phyloP scores from a whole-genome alignment of 2,329 filamentous ascomycete genomes.

The Alternaria gaisen region DNA sequence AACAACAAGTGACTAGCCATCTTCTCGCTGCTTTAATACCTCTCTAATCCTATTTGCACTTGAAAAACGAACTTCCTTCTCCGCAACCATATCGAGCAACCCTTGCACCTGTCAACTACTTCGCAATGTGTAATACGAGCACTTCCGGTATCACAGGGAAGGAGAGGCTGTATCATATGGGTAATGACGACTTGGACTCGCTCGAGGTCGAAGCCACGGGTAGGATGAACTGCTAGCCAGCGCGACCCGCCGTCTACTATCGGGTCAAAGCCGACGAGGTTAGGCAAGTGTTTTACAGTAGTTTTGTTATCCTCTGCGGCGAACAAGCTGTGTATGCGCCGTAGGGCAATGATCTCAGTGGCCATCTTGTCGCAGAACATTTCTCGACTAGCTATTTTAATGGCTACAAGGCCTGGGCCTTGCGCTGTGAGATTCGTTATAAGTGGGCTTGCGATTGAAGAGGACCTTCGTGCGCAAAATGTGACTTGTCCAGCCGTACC shows the following conservation, averaged over 20 bases:
- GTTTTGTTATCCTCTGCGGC: accelerated
- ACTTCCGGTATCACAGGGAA: neutral
- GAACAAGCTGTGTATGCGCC: neutral
- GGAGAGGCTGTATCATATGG: too few species aligned
- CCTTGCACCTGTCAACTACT: neutral
- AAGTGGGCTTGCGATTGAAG: neutral
- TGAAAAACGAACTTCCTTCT: neutral
- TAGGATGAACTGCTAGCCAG: neutral
- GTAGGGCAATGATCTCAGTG: neutral
- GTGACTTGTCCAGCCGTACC: neutral
- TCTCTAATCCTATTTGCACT: neutral
- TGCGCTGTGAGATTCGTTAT: neutral
- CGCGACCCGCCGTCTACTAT: neutral
- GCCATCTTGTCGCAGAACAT: neutral
- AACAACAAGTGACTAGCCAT: neutral
- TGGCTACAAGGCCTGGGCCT: neutral
- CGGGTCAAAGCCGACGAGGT: neutral
- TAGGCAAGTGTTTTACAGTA: neutral
- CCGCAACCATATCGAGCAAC: neutral
- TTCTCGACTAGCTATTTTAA: neutral
- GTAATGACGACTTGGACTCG: neutral
- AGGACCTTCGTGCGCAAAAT: neutral
- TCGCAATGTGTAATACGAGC: neutral
- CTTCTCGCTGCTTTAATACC: neutral
- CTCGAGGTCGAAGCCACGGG: neutral